Conservation (phyloP, 805 yeast species). For the Hanseniaspora singularis region DNA sequence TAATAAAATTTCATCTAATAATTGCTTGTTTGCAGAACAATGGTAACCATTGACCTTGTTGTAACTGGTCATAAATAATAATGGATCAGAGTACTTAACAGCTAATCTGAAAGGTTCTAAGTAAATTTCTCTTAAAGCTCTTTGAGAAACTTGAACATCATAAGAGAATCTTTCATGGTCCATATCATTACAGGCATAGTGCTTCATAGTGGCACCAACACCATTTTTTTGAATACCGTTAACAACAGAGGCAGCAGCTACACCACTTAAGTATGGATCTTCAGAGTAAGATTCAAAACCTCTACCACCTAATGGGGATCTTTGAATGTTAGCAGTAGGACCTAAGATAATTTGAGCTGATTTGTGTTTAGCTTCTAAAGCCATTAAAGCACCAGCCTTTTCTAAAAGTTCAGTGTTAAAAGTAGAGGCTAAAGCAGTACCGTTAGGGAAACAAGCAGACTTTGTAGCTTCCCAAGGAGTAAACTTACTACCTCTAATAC, state of each 20-base stretch:
- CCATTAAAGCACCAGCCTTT: constrained; percentile 44
- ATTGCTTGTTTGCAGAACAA: constrained; percentile 35
- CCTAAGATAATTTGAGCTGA: constrained; percentile 41
- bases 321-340: constrained; percentile 42
- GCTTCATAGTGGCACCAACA: constrained; percentile 48
- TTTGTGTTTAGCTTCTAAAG: constrained; percentile 42
- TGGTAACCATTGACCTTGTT: constrained; percentile 53
- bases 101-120: constrained; percentile 54
- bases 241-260: constrained; percentile 37
- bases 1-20: constrained; percentile 38
- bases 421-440: constrained; percentile 48
- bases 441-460: constrained; percentile 50
- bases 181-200: constrained; percentile 51
- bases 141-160: constrained; percentile 40
- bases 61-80: constrained; percentile 49
- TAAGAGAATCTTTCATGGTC: constrained; percentile 43
- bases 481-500: constrained; percentile 47
- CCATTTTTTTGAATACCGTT: constrained; percentile 43
- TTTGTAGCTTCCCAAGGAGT: constrained; percentile 35
- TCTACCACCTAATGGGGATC: constrained; percentile 51
- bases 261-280: constrained; percentile 43
- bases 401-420: constrained; percentile 39
- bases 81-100: constrained; percentile 40
- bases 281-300: constrained; percentile 53
- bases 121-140: constrained; percentile 57